Conservation (phyloP, 1,139 yeast species). For the Hansenula sp. region DNA sequence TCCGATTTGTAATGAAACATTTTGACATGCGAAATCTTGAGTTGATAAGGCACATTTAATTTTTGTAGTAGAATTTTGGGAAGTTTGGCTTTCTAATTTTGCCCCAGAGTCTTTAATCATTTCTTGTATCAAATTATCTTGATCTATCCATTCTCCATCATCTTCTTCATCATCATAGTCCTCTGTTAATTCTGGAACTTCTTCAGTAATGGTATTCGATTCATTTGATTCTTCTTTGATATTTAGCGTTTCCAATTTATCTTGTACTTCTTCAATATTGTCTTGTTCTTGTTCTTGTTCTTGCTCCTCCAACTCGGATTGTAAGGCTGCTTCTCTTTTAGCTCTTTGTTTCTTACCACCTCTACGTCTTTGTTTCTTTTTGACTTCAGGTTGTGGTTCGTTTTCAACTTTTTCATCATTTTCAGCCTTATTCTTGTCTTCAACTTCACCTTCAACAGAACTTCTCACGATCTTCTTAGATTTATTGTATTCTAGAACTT, state of each 20-base stretch:
- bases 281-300: slow-evolving; percentile 14
- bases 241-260: slow-evolving; percentile 10
- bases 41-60: slow-evolving; percentile 82
- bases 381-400: slow-evolving; percentile 15
- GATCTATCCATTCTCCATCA: slow-evolving; percentile 96
- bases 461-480: slow-evolving; percentile 5
- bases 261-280: slow-evolving; percentile 9
- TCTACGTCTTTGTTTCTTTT: slow-evolving; percentile 51
- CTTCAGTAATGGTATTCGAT: not conserved
- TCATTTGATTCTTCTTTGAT: slow-evolving; percentile 5
- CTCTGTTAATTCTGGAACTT: slow-evolving; percentile 29
- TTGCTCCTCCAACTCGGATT: slow-evolving; percentile 10
- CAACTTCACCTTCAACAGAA: slow-evolving; percentile 4
- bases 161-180: slow-evolving; percentile 60
- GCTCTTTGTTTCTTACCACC: slow-evolving; percentile 64
- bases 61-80: slow-evolving; percentile 22
- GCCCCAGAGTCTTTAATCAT: slow-evolving; percentile 62
- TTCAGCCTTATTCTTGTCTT: slow-evolving; percentile 9
- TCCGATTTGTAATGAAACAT: slow-evolving; percentile 89
- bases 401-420: slow-evolving; percentile 12
- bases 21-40: slow-evolving; percentile 97
- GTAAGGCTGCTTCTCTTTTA: slow-evolving; percentile 41
- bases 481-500: slow-evolving; percentile 27
- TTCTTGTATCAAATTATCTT: slow-evolving; percentile 72
- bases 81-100: slow-evolving; percentile 36